Percentiles rank a stretch among this genome's conserved stretches.
Evolutionary conservation across 768 basidiomycete genomes (phyloP).

Genomic region (Pisolithus tinctorius): DNA sequence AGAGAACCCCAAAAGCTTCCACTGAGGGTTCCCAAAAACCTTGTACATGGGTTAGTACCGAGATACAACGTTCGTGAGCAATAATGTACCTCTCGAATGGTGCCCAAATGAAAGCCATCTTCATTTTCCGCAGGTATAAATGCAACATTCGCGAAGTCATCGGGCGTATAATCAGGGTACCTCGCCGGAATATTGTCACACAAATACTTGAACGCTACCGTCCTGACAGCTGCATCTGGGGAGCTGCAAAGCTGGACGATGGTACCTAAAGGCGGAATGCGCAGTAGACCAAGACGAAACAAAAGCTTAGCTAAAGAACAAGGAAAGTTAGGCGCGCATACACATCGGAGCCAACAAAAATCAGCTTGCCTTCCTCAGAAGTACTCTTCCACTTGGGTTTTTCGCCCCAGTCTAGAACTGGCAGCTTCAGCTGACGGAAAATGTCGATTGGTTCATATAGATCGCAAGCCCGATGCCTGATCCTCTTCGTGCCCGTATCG

Average conservation of each 20-base stretch:
- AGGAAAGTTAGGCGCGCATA: neutral
- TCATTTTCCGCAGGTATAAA: constrained; percentile 74
- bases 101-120: constrained; percentile 48
- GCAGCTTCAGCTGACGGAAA: constrained; percentile 67
- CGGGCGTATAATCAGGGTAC: constrained; percentile 56
- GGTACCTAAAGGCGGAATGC: constrained; percentile 59
- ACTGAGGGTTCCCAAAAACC: constrained; percentile 66
- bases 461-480: constrained; percentile 57
- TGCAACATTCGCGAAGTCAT: constrained; percentile 47
- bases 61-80: neutral
- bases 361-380: constrained; percentile 75
- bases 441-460: constrained; percentile 80
- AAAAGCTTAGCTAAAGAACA: constrained; percentile 64
- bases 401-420: constrained; percentile 83
- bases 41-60: constrained; percentile 21
- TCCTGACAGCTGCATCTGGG: constrained; percentile 41
- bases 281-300: constrained; percentile 60
- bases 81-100: constrained; percentile 53
- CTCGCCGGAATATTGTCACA: constrained; percentile 61
- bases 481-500: constrained; percentile 28
- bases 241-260: constrained; percentile 66
- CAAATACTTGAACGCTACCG: constrained; percentile 72
- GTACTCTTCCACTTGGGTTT: constrained; percentile 70
- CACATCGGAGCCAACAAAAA: neutral
- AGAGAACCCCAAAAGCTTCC: constrained; percentile 71